phyloP scores from a whole-genome alignment of 495 filamentous ascomycete genomes.

The Xylaria palmicola region DNA sequence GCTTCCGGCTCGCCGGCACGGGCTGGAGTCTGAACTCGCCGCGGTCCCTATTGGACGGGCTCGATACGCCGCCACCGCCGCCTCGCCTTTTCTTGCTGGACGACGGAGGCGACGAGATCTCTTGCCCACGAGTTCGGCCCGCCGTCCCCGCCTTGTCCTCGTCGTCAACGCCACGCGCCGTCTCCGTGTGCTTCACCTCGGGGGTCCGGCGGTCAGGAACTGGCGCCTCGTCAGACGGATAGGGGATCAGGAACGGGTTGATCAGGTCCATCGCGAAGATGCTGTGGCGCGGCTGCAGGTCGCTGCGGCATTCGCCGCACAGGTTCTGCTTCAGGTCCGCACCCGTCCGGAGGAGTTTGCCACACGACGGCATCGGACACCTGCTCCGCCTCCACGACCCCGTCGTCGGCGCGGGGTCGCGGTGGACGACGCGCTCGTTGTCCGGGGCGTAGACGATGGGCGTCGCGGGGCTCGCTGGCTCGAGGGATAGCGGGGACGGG shows the following conservation, averaged over 20 bases:
- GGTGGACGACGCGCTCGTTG: conserved; percentile 22
- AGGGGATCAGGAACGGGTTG: neutral
- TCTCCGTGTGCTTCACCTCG: neutral
- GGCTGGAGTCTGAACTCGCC: conserved; percentile 21
- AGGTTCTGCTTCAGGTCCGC: conserved; percentile 22
- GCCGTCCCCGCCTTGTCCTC: neutral
- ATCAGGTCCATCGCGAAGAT: conserved; percentile 11
- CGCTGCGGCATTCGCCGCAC: conserved; percentile 20
- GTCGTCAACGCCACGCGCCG: neutral
- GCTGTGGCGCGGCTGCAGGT: conserved; percentile 22
- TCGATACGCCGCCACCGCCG: neutral
- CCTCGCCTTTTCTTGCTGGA: neutral
- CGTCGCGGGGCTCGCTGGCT: neutral
- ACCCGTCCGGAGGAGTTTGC: neutral
- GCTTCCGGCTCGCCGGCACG: conserved; percentile 16
- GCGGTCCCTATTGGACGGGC: neutral
- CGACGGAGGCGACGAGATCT: neutral
- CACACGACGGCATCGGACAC: conserved; percentile 33
- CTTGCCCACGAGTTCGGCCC: neutral
- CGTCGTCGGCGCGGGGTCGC: conserved; percentile 40
- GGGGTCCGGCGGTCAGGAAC: neutral
- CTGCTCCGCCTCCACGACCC: conserved; percentile 22
- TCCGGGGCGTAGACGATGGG: neutral
- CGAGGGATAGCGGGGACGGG: conserved; percentile 11
- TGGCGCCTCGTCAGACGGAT: neutral